Evolutionary conservation across 2,329 filamentous ascomycete genomes (phyloP), one percentile per base, ranked within the genome.

Genomic region (Nemania abortiva): DNA sequence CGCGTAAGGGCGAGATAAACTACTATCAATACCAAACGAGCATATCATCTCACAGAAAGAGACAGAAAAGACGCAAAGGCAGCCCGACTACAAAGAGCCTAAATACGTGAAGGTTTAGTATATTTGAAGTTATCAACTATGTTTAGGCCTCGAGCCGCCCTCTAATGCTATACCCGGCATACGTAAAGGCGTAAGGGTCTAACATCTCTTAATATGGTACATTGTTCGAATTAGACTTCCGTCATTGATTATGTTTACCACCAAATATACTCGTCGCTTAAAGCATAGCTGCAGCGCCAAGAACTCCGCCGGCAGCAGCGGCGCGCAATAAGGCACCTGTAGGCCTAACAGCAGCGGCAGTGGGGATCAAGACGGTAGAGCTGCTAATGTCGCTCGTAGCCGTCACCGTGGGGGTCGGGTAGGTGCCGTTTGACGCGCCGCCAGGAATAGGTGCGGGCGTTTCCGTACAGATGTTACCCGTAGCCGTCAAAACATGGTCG

Each of bases 401-500:
- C 18, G 56, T 49, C 27, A 13, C 15, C n/a, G 56, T 59, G 9
- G 39, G 39, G 55, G 42, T 59, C 24, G 56, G 56, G 56, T 49
- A 34, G 13, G 49, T 42, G 29, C 31, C 52, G 27, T 54, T 34
- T 34, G 52, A 34, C 29, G 52, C 37, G 37, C 50, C 50, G 18
- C 59, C 50, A 24, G 59, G 37, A 22, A 52, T 50, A 31, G 56
- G 24, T 18, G 56, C 15, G 15, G 61, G 2, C 29, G 53, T 64
- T 11, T 64, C 53, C 61, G 27, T 29, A 42, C 61, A 64, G 53
- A 64, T 57, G 31, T 64, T 64, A 20, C 60, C 60, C 39, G 61
- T 64, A 10, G 27, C 53, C 6, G 29, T 52, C 7, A 64, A 64
- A 29, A 64, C 53, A 18, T 64, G 20, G 45, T 64, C 6, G 45